These are phyloP conservation scores for Exidia glandulosa DNA, from an alignment of 768 basidiomycete genomes.

Conservation along the genomic window DNA sequence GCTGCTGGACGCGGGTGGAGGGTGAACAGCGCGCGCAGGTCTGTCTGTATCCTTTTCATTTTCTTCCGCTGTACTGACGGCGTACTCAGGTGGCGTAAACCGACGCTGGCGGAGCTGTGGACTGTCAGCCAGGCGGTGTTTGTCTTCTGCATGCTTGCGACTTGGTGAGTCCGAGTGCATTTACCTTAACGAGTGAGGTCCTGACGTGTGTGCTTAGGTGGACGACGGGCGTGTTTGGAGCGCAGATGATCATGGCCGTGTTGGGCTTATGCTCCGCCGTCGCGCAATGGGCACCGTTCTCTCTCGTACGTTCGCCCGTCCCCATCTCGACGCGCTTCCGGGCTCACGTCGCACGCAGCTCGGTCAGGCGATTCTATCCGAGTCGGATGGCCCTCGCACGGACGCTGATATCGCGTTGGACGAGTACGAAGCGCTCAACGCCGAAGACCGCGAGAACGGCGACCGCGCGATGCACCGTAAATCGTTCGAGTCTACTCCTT, in stretches of 20 bases:
- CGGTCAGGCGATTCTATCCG: slow-evolving; percentile 74
- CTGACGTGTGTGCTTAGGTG: too few species aligned
- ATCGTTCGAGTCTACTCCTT: neutral
- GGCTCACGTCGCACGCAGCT: slow-evolving; percentile 36
- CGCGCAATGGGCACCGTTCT: slow-evolving; percentile 87
- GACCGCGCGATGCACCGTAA: neutral
- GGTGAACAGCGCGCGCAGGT: too few species aligned
- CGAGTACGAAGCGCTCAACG: slow-evolving; percentile 20
- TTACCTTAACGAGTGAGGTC: slow-evolving; percentile 3
- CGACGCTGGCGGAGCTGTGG: slow-evolving; percentile 56
- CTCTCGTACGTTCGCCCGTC: slow-evolving; percentile 44
- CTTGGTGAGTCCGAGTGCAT: slow-evolving; percentile 29
- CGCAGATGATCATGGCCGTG: slow-evolving; percentile 63
- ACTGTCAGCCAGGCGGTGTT: slow-evolving; percentile 66
- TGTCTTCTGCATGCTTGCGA: slow-evolving; percentile 65
- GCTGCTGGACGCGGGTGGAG: too few species aligned
- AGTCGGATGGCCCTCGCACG: slow-evolving; percentile 27
- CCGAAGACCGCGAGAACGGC: slow-evolving; percentile 5
- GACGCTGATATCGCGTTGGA: slow-evolving; percentile 26
- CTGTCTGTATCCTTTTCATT: neutral
- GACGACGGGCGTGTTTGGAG: slow-evolving; percentile 54
- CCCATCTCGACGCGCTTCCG: neutral
- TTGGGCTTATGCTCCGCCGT: slow-evolving; percentile 92
- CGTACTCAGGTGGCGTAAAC: neutral
- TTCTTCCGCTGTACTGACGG: neutral